A percentile compares a stretch with the other conserved stretches of the same genome.
Conservation (phyloP, 257 asterid species). For the Cynanchum wilfordii region DNA sequence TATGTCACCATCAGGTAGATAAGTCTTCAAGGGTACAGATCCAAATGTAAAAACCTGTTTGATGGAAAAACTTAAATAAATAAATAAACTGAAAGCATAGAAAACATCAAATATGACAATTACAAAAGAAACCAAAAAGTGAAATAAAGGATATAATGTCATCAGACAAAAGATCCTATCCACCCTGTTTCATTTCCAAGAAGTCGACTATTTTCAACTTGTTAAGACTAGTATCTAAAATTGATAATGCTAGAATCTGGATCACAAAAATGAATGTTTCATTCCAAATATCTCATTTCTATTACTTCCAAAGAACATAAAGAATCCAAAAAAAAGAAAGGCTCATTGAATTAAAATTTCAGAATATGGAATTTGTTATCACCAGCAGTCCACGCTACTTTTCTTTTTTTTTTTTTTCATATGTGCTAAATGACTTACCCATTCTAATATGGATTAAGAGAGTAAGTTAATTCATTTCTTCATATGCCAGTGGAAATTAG, state of each 20-base stretch:
- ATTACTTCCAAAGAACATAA: not conserved
- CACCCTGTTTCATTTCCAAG: not conserved
- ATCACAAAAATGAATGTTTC: not conserved
- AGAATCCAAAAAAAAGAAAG: not conserved
- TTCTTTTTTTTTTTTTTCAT: not conserved
- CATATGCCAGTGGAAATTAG: not conserved
- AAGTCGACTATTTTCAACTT: not conserved
- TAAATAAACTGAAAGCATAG: not conserved
- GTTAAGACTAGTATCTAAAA: conserved; percentile 1
- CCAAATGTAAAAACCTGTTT: conserved; percentile 79
- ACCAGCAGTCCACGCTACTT: not conserved
- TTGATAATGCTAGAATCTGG: not conserved
- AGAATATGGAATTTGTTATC: too few relatives aligned
- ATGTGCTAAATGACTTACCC: not conserved
- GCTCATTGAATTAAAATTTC: not conserved
- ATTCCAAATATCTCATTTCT: not conserved
- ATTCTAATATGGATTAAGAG: not conserved
- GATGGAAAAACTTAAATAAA: not conserved
- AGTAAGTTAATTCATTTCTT: not conserved
- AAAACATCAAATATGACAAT: conserved; percentile 5
- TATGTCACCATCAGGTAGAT: conserved; percentile 90
- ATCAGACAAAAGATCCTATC: not conserved
- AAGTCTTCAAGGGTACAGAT: conserved; percentile 92
- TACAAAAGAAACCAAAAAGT: not conserved
- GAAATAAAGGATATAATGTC: not conserved